These are phyloP conservation scores for Suillus brevipes DNA, from an alignment of 768 basidiomycete genomes.

Conservation along the genomic window DNA sequence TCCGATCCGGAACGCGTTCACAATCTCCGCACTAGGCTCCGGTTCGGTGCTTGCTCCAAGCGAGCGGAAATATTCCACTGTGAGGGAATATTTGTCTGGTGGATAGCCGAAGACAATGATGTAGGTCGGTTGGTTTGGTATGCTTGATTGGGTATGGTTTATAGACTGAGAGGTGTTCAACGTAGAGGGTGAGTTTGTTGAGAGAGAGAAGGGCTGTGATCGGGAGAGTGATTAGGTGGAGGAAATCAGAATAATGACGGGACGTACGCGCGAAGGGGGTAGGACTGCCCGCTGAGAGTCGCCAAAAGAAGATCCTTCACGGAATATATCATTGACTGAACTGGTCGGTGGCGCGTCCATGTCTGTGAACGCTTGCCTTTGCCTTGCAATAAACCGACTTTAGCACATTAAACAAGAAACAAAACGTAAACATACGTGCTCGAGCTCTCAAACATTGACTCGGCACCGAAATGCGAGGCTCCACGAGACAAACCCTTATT, in stretches of 20 bases:
- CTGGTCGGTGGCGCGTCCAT: conserved; percentile 80
- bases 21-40: conserved; percentile 64
- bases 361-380: conserved; percentile 63
- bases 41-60: conserved; percentile 71
- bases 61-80: conserved; percentile 73
- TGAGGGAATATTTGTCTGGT: conserved; percentile 68
- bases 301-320: conserved; percentile 40
- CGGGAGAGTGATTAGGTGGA: not conserved
- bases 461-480: conserved; percentile 75
- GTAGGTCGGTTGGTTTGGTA: conserved; percentile 48
- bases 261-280: conserved; percentile 21
- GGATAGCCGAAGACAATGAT: conserved; percentile 91
- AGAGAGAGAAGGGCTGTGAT: conserved; percentile 23
- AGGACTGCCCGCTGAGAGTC: conserved; percentile 23
- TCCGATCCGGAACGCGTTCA: conserved; percentile 82
- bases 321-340: conserved; percentile 75
- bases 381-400: conserved; percentile 35
- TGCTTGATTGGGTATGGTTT: conserved; percentile 27
- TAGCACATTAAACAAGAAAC: conserved; percentile 9
- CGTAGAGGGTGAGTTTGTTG: conserved; percentile 19
- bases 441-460: conserved; percentile 81
- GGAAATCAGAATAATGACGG: not conserved
- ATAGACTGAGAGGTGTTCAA: conserved; percentile 15
- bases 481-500: conserved; percentile 67
- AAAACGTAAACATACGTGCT: conserved; percentile 21